Base-by-base conservation (phyloP, 1,284 basidiomycete species). In the Cutaneotrichosporon sp. region DNA sequence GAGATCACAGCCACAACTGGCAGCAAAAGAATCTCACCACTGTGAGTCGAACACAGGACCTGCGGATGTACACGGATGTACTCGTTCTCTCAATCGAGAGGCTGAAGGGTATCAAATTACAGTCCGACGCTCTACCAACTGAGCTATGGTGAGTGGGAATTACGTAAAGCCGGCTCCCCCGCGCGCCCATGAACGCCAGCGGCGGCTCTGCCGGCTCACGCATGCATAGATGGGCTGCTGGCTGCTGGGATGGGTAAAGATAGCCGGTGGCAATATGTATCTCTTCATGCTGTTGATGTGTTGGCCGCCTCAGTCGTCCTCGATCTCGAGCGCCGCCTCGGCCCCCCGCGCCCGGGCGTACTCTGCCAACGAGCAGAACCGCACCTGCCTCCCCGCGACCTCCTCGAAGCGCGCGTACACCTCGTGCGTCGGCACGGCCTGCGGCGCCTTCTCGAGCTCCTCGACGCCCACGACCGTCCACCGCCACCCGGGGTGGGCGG, bases 1-100 rank as follows among this genome's bases (percentile, higher is more conserved):
- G n/a, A n/a, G n/a, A n/a, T n/a, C n/a, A n/a, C n/a, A n/a, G 29
- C 5, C 5, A 29, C 29, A 9, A 29, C 5, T 4, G 29, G 29
- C 4, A 9, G 29, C 38, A 42, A 42, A 42, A 42, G 38, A 42
- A 42, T 42, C 38, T 42, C 38, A 42, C 38, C 38, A 42, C 38
- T 42, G 38, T 42, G 38, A 42, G 38, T 42, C 38, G 38, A 42
- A 42, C 38, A 42, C 38, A 42, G 38, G 38, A 42, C 38, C 38
- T 42, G 38, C 38, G 38, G 38, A 42, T 42, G 38, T 42, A 42
- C 18, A 8, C 16, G n/a, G n/a, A n/a, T n/a, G n/a, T n/a, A n/a
- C n/a, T n/a, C 18, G n/a, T n/a, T n/a, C 4, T 8, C 16, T 14
- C n/a, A 42, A 42, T n/a, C 18, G 16, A n/a, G 18, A n/a, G 16